Evolutionary conservation across 306 rosid species (phyloP), one percentile per base, ranked within the genome.

Genomic region (Castanea sativa): DNA sequence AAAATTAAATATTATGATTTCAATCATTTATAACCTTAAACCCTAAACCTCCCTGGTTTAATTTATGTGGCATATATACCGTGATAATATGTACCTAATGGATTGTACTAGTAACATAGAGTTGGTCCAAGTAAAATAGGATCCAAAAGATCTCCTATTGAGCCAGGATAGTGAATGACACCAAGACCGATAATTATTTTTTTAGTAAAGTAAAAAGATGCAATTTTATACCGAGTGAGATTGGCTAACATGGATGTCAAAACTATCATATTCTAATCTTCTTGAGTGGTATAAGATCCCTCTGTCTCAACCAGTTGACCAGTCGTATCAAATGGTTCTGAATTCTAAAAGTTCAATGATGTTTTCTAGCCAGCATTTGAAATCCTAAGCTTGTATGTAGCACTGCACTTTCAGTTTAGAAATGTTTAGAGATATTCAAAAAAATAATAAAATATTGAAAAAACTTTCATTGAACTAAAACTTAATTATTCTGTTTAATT

Each of bases 301-400:
- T 72, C 29, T 4, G 5, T 29, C 16, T 72, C 63, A n/a, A 72
- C 63, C 8, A 72, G 3, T 19, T 41, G 45, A 41, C 3, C 3
- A 41, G 45, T 41, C 18, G 9, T 38, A 53, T 16, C 12, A 51
- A 9, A 8, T 53, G 29, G 21, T 16, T 61, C 15, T 72, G 6
- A 15, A 72, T 72, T 72, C 49, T 72, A 2, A 5, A 27, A 72
- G 76, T 72, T 72, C n/a, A 72, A 7, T 14, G 63, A 72, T 18
- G 49, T 29, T 51, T 72, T 72, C 38, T 14, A 53, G 10, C 76
- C 63, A 41, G 19, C 63, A 3, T 72, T 72, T 72, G 76, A 53
- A 52, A 18, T 29, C 30, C 63, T 72, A 7, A 72, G 45, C 76
- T 61, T 72, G 45, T 53, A 72, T 29, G 23, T 52, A 25, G 60